Base-by-base conservation (phyloP, 345 rosid genomes). In the Noccaea bulbosa region DNA sequence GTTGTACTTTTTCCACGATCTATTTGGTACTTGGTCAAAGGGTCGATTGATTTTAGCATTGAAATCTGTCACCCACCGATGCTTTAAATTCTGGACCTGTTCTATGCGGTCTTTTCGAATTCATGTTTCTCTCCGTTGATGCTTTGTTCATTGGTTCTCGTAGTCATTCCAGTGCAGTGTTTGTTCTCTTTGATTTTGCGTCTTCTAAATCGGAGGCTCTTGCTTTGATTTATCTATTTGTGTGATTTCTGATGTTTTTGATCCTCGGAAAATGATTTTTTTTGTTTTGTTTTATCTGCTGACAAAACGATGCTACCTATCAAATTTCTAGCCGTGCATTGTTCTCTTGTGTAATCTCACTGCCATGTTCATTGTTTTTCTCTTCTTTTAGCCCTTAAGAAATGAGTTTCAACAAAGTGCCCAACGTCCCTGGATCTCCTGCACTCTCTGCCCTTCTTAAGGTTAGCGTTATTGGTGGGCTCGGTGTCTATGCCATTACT, bases 341-440 rank as follows among this genome's bases (percentile, higher is more conserved):
- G 32, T 44, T 46, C 48, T 48, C 12, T 5, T 64, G 32, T 2
- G 57, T 53, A 49, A 46, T 55, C 17, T 37, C 0, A 54, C 11
- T 64, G 30, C 5, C 5, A 17, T 43, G 20, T 61, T 60, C 35
- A 11, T 51, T 74, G 8, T 33, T 14, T 3, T 24, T n/a, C 24
- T 4, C 1, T 17, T 17, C 20, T 17, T 17, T 17, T 16, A 39
- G 59, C 17, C 41, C 51, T 10, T 34, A 33, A 41, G 62, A 76
- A 48, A 76, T 76, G 80, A 76, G 66, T 65, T 76, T 76, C 76
- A 76, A 76, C 56, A 76, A 76, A 70, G 72, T 76, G 57, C 80
- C 80, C 53, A 76, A 76, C 41, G 44, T 77, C 37, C 77, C 80
- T 57, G 80, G 76, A 65, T 58, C 77, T 50, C 76, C 72, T 44